Percentiles rank a stretch among this genome's conserved stretches.
phyloP scores from a whole-genome alignment of 768 basidiomycete genomes.

The Phanerodontia chrysosporium region DNA sequence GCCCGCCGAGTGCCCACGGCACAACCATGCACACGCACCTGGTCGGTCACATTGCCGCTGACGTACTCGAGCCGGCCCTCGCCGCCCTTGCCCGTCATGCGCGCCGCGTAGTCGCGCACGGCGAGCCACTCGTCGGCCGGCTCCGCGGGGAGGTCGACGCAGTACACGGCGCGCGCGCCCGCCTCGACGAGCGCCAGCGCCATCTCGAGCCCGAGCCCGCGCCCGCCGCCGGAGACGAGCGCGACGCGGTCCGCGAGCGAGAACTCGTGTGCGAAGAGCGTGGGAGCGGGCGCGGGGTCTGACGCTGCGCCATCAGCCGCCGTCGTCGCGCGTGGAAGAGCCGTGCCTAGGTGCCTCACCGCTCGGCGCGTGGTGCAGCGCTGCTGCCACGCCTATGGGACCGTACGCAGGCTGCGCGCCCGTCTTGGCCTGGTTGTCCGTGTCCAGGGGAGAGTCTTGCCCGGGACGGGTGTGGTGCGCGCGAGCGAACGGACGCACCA shows the following conservation, averaged over 20 bases:
- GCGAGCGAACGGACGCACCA: constrained; percentile 7
- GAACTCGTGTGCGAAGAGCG: constrained; percentile 25
- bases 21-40: constrained; percentile 28
- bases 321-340: neutral
- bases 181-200: constrained; percentile 70
- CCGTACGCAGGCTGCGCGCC: constrained; percentile 47
- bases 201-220: constrained; percentile 79
- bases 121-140: constrained; percentile 57
- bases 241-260: constrained; percentile 31
- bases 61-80: constrained; percentile 54
- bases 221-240: constrained; percentile 37
- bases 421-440: constrained; percentile 24
- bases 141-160: constrained; percentile 54
- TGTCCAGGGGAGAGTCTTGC: constrained; percentile 13
- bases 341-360: constrained; percentile 14
- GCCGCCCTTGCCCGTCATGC: constrained; percentile 17
- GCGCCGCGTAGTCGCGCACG: constrained; percentile 41
- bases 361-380: constrained; percentile 34
- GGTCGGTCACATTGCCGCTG: constrained; percentile 60
- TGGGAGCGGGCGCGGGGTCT: constrained; percentile 18
- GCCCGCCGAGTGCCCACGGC: neutral
- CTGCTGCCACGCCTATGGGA: constrained; percentile 61
- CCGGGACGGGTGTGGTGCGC: neutral
- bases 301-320: neutral
- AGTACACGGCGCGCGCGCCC: constrained; percentile 64